These are phyloP conservation scores for Curvularia sp. DNA, from an alignment of 2,329 filamentous ascomycete genomes.

Conservation along the genomic window DNA sequence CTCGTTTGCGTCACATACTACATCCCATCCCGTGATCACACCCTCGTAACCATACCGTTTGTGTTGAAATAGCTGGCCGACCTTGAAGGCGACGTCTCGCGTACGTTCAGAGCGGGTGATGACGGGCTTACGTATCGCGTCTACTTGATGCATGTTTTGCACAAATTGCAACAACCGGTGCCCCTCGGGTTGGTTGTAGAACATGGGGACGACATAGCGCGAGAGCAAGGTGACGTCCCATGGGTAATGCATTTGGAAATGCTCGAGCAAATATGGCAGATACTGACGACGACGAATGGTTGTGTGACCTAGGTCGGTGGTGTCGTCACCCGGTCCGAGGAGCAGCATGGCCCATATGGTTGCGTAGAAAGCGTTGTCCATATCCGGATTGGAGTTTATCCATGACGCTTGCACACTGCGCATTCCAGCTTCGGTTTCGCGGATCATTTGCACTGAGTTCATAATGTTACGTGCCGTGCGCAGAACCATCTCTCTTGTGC, in stretches of 20 bases:
- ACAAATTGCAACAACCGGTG: conserved; percentile 62
- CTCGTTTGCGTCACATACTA: conserved; percentile 64
- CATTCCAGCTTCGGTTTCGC: conserved; percentile 33
- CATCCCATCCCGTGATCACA: conserved; percentile 88
- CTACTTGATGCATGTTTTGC: conserved; percentile 63
- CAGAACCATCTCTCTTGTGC: conserved; percentile 71
- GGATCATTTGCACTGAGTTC: conserved; percentile 67
- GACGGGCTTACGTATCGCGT: conserved; percentile 60
- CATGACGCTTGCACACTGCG: conserved; percentile 36
- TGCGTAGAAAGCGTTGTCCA: conserved; percentile 71
- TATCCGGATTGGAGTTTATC: conserved; percentile 53
- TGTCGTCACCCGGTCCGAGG: conserved; percentile 45
- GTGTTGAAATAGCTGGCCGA: conserved; percentile 87
- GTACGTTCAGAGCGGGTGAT: conserved; percentile 22
- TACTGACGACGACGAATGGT: conserved; percentile 60
- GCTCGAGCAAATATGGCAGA: conserved; percentile 69
- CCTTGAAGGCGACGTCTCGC: conserved; percentile 47
- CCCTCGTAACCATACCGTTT: conserved; percentile 79
- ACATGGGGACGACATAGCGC: conserved; percentile 70
- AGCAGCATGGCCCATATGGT: conserved; percentile 72
- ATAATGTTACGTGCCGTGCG: conserved; percentile 83
- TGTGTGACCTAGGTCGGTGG: conserved; percentile 24
- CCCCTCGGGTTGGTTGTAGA: conserved; percentile 61
- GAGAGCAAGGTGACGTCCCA: conserved; percentile 77
- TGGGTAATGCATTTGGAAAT: conserved; percentile 70